phyloP scores from a whole-genome alignment of 1,284 basidiomycete species.

The Cutaneotrichosporon dermatis region DNA sequence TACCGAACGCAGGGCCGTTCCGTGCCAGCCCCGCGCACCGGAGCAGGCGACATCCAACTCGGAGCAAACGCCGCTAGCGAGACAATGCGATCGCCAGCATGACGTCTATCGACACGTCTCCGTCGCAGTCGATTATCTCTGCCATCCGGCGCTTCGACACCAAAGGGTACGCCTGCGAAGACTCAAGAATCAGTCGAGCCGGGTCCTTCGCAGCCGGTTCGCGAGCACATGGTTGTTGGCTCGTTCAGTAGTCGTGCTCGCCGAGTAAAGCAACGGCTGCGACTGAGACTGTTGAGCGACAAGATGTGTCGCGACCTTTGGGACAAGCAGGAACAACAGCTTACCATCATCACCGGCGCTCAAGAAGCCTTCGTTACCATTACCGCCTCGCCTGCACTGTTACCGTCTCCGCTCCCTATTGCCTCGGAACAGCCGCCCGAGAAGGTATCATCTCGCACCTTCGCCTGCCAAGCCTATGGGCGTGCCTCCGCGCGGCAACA shows the following conservation, averaged over 20 bases:
- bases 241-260: constrained; percentile 31
- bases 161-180: constrained; percentile 31
- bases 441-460: constrained; percentile 23
- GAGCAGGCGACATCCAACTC: constrained; percentile 1
- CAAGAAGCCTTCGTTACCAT: neutral
- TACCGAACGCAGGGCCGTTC: neutral
- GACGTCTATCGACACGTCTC: constrained; percentile 9
- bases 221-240: constrained; percentile 42
- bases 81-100: constrained; percentile 13
- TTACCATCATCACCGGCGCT: constrained; percentile 3
- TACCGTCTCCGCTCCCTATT: neutral
- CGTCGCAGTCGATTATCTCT: constrained; percentile 13
- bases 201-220: constrained; percentile 37
- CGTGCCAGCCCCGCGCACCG: neutral
- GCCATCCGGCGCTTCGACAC: constrained; percentile 38
- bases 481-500: constrained; percentile 20
- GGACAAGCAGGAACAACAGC: constrained; percentile 4
- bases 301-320: constrained; percentile 24
- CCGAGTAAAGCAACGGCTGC: constrained; percentile 39
- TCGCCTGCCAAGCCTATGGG: constrained; percentile 13
- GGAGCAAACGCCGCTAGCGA: constrained; percentile 10
- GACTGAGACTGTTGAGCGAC: constrained; percentile 30
- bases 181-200: constrained; percentile 39
- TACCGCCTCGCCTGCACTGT: neutral
- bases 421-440: constrained; percentile 16